Conservation (phyloP, 2,329 filamentous ascomycete genomes). For the Periconia macrospinosa region DNA sequence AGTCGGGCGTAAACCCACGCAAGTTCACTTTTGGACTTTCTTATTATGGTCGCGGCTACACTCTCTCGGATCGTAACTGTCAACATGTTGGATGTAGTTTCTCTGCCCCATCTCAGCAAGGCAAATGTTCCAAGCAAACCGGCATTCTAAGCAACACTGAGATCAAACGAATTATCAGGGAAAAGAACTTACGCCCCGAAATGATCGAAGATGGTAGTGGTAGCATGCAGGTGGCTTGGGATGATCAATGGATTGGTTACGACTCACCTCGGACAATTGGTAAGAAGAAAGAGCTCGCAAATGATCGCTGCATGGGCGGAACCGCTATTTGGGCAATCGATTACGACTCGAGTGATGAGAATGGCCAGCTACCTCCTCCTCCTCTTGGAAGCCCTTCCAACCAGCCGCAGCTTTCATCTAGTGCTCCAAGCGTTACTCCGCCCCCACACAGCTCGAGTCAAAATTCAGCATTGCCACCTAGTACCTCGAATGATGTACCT, state of each 20-base stretch:
- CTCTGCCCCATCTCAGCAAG: constrained; percentile 16
- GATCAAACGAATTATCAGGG: constrained; percentile 36
- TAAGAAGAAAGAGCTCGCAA: constrained; percentile 14
- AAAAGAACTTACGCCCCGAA: constrained; percentile 19
- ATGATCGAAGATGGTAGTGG: constrained; percentile 30
- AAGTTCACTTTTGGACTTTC: constrained; percentile 51
- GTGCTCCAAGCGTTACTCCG: background rate
- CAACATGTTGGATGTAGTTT: constrained; percentile 22
- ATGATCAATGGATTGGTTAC: constrained; percentile 44
- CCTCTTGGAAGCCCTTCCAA: background rate
- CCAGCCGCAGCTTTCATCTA: background rate
- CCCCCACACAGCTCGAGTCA: no score
- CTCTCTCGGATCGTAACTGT: constrained; percentile 20
- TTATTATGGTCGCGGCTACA: constrained; percentile 50
- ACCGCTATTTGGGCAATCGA: constrained; percentile 26
- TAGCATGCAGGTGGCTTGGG: constrained; percentile 39
- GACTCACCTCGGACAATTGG: constrained; percentile 37
- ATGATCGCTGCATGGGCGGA: constrained; percentile 26
- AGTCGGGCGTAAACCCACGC: constrained; percentile 43
- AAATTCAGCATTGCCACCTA: no score
- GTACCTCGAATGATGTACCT: no score
- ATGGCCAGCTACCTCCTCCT: background rate
- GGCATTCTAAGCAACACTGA: constrained; percentile 42
- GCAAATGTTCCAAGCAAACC: constrained; percentile 22
- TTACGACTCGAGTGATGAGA: constrained; percentile 13